Percentiles rank a stretch among this genome's conserved stretches.
Evolutionary conservation across 108 stramenopile genomes (phyloP).

Genomic region (Skeletonema tropicum): DNA sequence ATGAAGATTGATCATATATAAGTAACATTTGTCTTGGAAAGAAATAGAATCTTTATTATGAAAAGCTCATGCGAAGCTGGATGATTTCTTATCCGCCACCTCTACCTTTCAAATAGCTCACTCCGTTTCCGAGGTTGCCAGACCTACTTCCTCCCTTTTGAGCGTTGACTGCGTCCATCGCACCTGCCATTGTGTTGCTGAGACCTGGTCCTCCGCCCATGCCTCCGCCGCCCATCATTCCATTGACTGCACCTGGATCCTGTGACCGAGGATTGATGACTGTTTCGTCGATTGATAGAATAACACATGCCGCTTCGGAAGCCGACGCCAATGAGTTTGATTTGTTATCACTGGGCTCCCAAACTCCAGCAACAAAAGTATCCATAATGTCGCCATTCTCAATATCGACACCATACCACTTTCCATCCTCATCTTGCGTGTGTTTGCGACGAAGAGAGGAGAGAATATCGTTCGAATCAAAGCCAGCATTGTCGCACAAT

Average conservation of each 20-base stretch:
- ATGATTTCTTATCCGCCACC: constrained; percentile 29
- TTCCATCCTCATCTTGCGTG: constrained; percentile 75
- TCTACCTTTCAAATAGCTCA: constrained; percentile 88
- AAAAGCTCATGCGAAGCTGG: background rate
- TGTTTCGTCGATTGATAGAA: constrained; percentile 99
- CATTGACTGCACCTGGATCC: constrained; percentile 81
- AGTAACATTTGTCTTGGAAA: background rate
- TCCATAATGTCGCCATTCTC: constrained; percentile 93
- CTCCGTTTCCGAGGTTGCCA: constrained; percentile 84
- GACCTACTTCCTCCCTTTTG: constrained; percentile 74
- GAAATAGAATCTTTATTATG: background rate
- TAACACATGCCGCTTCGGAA: constrained; percentile 97
- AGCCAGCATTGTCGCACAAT: constrained; percentile 97
- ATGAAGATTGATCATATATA: background rate
- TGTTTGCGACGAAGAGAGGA: constrained; percentile 94
- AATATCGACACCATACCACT: constrained; percentile 98
- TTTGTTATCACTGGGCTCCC: constrained; percentile 99
- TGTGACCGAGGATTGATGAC: constrained; percentile 95
- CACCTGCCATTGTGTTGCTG: constrained; percentile 85
- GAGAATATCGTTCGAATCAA: constrained; percentile 96
- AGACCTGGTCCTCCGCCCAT: constrained; percentile 54
- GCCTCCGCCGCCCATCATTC: constrained; percentile 65
- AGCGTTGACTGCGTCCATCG: constrained; percentile 87
- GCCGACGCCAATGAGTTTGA: constrained; percentile 91
- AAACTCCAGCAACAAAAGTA: constrained; percentile 93